Evolutionary conservation across 2,329 filamentous ascomycete species (phyloP).

Genomic region (Ampelomyces quisqualis): DNA sequence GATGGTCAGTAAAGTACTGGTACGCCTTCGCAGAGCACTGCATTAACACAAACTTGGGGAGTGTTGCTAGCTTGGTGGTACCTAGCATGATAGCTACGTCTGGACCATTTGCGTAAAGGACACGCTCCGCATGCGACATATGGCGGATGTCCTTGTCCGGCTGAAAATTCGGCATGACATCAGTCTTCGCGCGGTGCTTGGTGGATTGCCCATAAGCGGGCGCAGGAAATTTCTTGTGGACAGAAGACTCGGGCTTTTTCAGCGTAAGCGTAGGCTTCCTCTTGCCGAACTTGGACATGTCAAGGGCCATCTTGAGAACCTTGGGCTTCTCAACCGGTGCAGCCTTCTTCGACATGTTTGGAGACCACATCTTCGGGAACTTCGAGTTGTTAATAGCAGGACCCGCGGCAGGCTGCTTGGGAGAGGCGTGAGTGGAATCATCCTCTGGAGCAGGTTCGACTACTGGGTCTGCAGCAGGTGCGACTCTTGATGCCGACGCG

Average conservation of each 20-base stretch:
- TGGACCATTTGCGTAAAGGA: conserved; percentile 22
- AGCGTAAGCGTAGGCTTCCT: conserved; percentile 13
- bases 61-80: conserved; percentile 6
- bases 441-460: too few species aligned
- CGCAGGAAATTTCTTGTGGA: not conserved
- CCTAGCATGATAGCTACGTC: conserved; percentile 24
- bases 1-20: conserved; percentile 21
- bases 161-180: conserved; percentile 12
- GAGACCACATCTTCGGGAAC: conserved; percentile 16
- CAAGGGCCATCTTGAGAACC: conserved; percentile 23
- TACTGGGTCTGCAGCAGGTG: too few species aligned
- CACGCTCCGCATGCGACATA: conserved; percentile 23
- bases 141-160: conserved; percentile 23
- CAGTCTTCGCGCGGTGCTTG: conserved; percentile 6
- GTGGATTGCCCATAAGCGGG: not conserved
- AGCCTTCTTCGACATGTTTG: conserved; percentile 19
- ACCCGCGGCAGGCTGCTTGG: conserved; percentile 2
- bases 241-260: not conserved
- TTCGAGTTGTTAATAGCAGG: conserved; percentile 1
- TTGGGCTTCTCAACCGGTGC: conserved; percentile 22
- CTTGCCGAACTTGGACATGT: conserved; percentile 20
- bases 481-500: too few species aligned
- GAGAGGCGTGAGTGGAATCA: not conserved
- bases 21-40: conserved; percentile 27
- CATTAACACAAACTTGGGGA: conserved; percentile 33